Evolutionary conservation across 1,284 basidiomycete species (phyloP).

Genomic region (Ceratobasidium sp.): DNA sequence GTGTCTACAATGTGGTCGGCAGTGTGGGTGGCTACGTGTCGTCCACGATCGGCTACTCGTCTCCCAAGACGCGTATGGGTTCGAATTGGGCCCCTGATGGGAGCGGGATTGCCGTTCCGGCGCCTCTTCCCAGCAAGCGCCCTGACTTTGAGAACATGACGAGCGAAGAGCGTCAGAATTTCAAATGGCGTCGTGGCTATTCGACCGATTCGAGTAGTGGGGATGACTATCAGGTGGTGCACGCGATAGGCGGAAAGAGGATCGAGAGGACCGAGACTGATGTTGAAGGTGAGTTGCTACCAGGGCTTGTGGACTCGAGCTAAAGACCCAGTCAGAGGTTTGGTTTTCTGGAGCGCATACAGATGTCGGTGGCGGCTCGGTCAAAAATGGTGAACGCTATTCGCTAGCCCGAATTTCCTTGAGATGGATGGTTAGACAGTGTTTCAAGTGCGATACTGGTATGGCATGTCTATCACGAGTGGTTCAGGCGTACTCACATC

Average conservation of each 20-base stretch:
- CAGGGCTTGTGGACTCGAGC: not conserved
- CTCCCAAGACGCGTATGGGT: not conserved
- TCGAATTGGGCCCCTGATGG: not conserved
- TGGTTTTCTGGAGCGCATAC: slow-evolving; percentile 44
- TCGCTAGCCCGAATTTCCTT: slow-evolving; percentile 44
- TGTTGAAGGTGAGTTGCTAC: slow-evolving; percentile 17
- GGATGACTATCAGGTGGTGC: not conserved
- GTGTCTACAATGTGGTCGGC: slow-evolving; percentile 4
- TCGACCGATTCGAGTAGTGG: not conserved
- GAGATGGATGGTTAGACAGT: slow-evolving; percentile 46
- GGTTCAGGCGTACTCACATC: too few species aligned
- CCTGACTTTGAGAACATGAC: not conserved
- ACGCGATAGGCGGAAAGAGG: slow-evolving; percentile 19
- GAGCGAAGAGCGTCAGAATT: not conserved
- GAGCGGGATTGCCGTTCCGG: not conserved
- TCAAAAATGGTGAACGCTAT: slow-evolving; percentile 44
- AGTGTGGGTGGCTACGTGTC: not conserved
- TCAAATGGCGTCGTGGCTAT: not conserved
- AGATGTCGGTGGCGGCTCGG: slow-evolving; percentile 45
- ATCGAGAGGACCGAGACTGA: slow-evolving; percentile 17
- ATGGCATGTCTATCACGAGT: not conserved
- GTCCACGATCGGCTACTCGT: not conserved
- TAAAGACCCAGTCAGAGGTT: slow-evolving; percentile 38
- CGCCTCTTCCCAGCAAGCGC: not conserved
- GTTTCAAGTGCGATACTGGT: slow-evolving; percentile 45